Conservation (phyloP, 306 rosid species). For the Lupinus albus region DNA sequence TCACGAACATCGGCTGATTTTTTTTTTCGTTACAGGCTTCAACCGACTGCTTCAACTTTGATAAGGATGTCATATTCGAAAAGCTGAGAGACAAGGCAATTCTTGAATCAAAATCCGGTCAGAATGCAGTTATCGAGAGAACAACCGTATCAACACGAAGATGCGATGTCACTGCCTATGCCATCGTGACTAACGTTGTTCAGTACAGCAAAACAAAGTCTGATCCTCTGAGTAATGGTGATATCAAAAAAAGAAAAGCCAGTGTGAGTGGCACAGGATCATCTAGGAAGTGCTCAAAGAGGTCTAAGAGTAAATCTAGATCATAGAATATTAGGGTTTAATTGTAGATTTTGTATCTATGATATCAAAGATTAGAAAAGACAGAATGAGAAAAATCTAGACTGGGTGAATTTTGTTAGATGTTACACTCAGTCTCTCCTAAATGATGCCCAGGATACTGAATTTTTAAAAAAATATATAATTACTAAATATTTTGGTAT, state of each 20-base stretch:
- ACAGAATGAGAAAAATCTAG: conserved; percentile 32
- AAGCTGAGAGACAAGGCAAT: conserved; percentile 71
- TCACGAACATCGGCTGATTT: no score
- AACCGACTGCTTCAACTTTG: conserved; percentile 60
- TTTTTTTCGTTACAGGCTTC: conserved; percentile 72
- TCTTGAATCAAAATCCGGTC: conserved; percentile 71
- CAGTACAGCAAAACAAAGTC: conserved; percentile 52
- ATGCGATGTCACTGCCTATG: conserved; percentile 65
- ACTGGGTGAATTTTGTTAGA: conserved; percentile 96
- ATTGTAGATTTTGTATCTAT: conserved; percentile 52
- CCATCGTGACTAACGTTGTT: conserved; percentile 73
- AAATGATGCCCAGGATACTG: conserved; percentile 36
- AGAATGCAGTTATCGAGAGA: conserved; percentile 72
- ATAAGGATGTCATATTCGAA: conserved; percentile 65
- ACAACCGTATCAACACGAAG: conserved; percentile 53
- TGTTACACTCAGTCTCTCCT: conserved; percentile 57
- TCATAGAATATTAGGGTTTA: conserved; percentile 43
- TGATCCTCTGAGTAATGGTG: conserved; percentile 59
- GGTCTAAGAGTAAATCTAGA: conserved; percentile 57
- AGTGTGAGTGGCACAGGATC: conserved; percentile 52
- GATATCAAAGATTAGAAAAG: conserved; percentile 37
- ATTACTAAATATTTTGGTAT: conserved; percentile 34
- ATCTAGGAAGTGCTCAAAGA: conserved; percentile 77
- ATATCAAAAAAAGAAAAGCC: conserved; percentile 52
- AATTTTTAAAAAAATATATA: conserved; percentile 7